Conservation (phyloP, 495 filamentous ascomycete genomes). For the Penicillium egyptiacum region DNA sequence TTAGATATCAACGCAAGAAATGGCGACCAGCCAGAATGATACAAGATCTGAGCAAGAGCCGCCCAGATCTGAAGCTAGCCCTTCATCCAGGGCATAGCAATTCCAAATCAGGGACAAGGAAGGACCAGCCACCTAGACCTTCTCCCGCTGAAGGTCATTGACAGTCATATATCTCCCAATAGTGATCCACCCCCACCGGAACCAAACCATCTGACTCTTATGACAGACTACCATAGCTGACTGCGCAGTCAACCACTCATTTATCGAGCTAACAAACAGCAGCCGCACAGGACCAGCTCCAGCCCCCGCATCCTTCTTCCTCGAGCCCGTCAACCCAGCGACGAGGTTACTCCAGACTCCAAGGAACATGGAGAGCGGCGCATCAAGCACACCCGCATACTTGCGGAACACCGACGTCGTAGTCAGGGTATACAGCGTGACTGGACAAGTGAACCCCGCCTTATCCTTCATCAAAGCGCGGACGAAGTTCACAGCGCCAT, state of each 20-base stretch:
- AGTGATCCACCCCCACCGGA: constrained; percentile 92
- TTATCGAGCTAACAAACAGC: constrained; percentile 67
- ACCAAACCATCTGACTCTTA: constrained; percentile 97
- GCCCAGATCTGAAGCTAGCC: neutral
- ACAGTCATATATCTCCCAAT: constrained; percentile 92
- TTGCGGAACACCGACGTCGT: constrained; percentile 71
- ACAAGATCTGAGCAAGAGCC: neutral
- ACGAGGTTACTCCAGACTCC: constrained; percentile 41
- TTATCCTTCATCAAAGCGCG: constrained; percentile 59
- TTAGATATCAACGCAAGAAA: constrained; percentile 6
- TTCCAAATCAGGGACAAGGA: constrained; percentile 1
- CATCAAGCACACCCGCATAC: constrained; percentile 75
- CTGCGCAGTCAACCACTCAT: constrained; percentile 65
- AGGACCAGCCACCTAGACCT: constrained; percentile 23
- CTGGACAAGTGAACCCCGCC: constrained; percentile 66
- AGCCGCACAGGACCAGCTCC: constrained; percentile 46
- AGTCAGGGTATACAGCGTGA: constrained; percentile 80
- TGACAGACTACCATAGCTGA: constrained; percentile 85
- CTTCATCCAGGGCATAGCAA: neutral
- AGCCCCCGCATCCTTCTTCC: constrained; percentile 33
- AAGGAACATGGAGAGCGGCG: constrained; percentile 58
- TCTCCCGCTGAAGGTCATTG: constrained; percentile 80
- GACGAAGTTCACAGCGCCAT: constrained; percentile 75
- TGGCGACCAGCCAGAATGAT: neutral
- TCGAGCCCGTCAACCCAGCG: constrained; percentile 30